Evolutionary conservation across 2,329 filamentous ascomycete species (phyloP), one percentile per base, ranked within the genome.

Genomic region (Laburnicola sp.): DNA sequence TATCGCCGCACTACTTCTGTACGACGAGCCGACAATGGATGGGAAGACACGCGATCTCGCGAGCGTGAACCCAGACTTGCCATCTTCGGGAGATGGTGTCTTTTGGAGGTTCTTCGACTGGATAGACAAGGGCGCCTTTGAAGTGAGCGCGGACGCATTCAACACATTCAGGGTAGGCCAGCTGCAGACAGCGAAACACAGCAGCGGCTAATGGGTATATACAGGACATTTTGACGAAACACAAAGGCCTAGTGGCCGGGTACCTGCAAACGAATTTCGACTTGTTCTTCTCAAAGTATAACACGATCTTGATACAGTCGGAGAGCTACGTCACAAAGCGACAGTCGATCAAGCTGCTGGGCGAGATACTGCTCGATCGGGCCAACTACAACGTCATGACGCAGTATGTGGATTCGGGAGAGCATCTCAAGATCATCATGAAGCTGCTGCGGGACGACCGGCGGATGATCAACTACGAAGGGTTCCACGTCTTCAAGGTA

Each of bases 351-450:
- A 99, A 99, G 74, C 82, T 99, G 37, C 83, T 99, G 1, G 94
- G 94, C 46, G 94, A 99, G 76, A 91, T 99, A 41, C 78, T 99
- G 49, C 82, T 99, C 30, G 94, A 97, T 73, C 86, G 94, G 37
- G 91, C 93, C 57, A 97, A 99, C 75, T 99, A 99, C 78, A 91
- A 86, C 69, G 91, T 97, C 69, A 99, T 99, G 94, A 97, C 93
- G 50, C 86, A 88, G 56, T 99, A 97, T 70, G 94, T 99, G 51
- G 92, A 96, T 72, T 87, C 88, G 42, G 92, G 92, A 53, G 93
- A 97, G 70, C 92, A 99, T 69, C 82, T 99, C 63, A 99, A 99
- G 77, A 88, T 97, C 58, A 94, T 92, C 77, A 99, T 99, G 94
- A 97, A 96, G 73, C 80, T 99, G 53, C 79, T 99, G 54, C 87